A percentile compares a stretch with the other conserved stretches of the same genome.
These are phyloP conservation scores for Albizia julibrissin DNA, from an alignment of 306 rosid species.

Conservation along the genomic window DNA sequence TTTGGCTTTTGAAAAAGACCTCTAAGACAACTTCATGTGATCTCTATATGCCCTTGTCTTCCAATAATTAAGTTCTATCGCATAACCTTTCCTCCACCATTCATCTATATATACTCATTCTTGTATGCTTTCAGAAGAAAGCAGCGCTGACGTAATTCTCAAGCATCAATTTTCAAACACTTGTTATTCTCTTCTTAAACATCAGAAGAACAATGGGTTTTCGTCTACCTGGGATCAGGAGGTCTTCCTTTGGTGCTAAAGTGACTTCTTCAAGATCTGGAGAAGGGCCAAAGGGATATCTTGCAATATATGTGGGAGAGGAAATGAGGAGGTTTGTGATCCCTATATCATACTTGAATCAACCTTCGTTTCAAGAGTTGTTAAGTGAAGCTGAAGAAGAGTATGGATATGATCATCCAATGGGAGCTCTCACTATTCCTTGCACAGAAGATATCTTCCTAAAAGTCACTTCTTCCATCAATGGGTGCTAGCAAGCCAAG, in stretches of 20 bases:
- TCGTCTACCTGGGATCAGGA: not conserved
- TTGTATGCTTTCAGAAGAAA: not conserved
- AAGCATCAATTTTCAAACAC: not conserved
- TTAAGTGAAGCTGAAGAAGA: not conserved
- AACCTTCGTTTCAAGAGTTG: conserved; percentile 2
- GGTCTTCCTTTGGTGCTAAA: not conserved
- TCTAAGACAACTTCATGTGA: not conserved
- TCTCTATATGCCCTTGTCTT: not conserved
- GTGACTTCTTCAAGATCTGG: not conserved
- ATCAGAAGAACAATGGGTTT: conserved; percentile 7
- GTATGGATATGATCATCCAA: not conserved
- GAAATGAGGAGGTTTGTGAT: conserved; percentile 27
- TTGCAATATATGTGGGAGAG: conserved; percentile 31
- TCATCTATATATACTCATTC: not conserved
- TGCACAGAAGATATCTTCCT: not conserved
- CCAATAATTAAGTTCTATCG: not conserved
- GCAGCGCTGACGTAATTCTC: not conserved
- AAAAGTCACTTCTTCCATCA: conserved; percentile 24
- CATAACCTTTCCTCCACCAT: not conserved
- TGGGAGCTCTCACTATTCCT: not conserved
- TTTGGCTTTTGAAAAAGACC: not conserved
- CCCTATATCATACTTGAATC: conserved; percentile 28
- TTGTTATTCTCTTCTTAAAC: not conserved
- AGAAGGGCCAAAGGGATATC: conserved; percentile 25
- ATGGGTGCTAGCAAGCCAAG: not conserved